Conservation (phyloP, 805 yeast genomes). For the Metschnikowia sp. region DNA sequence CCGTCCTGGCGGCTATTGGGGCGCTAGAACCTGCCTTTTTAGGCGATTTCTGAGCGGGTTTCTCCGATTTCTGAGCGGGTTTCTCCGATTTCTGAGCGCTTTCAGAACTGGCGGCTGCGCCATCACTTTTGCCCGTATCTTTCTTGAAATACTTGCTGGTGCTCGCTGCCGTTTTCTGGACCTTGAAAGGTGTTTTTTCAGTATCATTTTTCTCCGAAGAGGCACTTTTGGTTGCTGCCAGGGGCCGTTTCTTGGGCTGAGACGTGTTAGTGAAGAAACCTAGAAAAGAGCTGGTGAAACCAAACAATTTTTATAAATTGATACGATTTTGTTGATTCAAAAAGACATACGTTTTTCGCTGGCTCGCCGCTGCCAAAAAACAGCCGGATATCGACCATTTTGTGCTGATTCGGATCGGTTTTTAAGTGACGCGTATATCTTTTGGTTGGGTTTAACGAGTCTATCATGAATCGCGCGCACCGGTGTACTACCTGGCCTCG, state of each 20-base stretch:
- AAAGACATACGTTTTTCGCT: conserved; percentile 8
- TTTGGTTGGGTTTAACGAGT: too few species aligned
- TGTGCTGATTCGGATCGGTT: too few species aligned
- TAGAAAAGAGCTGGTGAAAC: neutral
- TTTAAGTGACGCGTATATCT: neutral
- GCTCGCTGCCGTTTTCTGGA: conserved; percentile 7
- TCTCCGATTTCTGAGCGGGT: neutral
- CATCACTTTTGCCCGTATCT: neutral
- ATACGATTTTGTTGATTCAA: neutral
- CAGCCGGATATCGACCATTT: conserved; percentile 21
- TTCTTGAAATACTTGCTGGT: conserved; percentile 12
- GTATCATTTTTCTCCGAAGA: neutral
- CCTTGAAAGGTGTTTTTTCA: neutral
- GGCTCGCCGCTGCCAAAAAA: conserved; percentile 14
- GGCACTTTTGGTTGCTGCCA: conserved; percentile 1
- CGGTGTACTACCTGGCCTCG: too few species aligned
- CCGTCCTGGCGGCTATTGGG: neutral
- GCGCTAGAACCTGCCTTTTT: neutral
- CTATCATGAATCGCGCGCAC: too few species aligned
- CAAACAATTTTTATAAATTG: neutral
- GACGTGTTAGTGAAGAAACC: neutral
- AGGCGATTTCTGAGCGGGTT: conserved; percentile 1
- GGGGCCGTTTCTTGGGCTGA: conserved; percentile 5
- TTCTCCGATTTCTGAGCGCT: neutral
- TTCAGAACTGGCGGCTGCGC: neutral